phyloP scores from a whole-genome alignment of 2,329 filamentous ascomycete species.

The Clonostachys solani region DNA sequence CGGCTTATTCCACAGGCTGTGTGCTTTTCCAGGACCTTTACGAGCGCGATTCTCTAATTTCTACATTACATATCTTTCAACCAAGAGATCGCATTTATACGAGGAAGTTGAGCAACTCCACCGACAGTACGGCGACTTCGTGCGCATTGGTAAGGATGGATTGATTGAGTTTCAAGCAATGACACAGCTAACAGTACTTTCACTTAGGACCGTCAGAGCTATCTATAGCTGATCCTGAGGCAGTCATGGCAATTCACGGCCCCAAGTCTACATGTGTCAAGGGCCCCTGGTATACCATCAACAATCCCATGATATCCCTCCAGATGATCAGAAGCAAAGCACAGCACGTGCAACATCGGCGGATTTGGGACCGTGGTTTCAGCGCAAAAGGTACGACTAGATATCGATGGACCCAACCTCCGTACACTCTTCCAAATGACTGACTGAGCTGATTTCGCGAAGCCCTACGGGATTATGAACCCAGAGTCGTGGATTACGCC shows the following conservation, averaged over 20 bases:
- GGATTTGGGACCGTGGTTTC: no score
- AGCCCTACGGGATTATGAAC: slow-evolving; percentile 18
- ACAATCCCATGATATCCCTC: slow-evolving; percentile 17
- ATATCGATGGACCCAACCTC: no score
- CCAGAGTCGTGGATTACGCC: slow-evolving; percentile 14
- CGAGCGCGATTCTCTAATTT: slow-evolving; percentile 8
- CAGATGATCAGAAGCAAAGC: slow-evolving; percentile 21
- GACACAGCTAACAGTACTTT: not conserved
- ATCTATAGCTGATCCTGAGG: slow-evolving; percentile 19
- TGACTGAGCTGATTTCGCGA: no score
- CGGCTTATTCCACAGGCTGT: slow-evolving; percentile 9
- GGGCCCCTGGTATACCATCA: slow-evolving; percentile 24
- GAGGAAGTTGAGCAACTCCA: slow-evolving; percentile 17
- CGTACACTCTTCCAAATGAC: no score
- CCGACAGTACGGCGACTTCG: slow-evolving; percentile 17
- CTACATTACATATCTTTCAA: slow-evolving; percentile 12
- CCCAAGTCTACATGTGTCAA: slow-evolving; percentile 18
- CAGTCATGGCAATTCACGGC: slow-evolving; percentile 17
- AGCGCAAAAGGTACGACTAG: no score
- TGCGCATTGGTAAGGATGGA: slow-evolving; percentile 13
- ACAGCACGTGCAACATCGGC: slow-evolving; percentile 12
- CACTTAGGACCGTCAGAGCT: slow-evolving; percentile 19
- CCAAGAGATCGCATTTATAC: slow-evolving; percentile 13
- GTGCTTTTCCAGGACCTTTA: slow-evolving; percentile 9
- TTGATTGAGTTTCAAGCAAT: not conserved